phyloP scores from a whole-genome alignment of 1,284 basidiomycete genomes.

The Mycena sp. region DNA sequence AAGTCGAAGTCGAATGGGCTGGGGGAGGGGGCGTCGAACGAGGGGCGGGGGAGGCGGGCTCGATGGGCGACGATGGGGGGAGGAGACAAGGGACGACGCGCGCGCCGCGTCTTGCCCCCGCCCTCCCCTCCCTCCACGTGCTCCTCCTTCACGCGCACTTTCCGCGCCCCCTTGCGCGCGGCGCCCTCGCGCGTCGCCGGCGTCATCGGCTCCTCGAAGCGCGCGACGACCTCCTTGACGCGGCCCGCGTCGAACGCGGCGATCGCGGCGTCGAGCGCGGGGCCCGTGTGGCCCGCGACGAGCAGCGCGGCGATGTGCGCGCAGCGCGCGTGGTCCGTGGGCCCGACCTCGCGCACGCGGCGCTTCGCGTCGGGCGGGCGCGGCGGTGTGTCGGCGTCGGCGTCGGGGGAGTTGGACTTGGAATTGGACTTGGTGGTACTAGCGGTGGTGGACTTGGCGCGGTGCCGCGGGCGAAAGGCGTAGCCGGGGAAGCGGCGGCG shows the following conservation, averaged over 20 bases:
- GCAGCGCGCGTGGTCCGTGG: constrained; percentile 16
- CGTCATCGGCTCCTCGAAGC: constrained; percentile 6
- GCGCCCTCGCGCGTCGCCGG: not conserved
- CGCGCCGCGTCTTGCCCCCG: not conserved
- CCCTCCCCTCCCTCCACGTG: not conserved
- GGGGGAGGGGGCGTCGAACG: no score
- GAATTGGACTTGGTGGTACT: no score
- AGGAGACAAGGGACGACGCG: not conserved
- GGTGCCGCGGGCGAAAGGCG: constrained; percentile 16
- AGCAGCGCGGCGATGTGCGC: constrained; percentile 25
- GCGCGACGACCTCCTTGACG: constrained; percentile 1
- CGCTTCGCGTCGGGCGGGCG: not conserved
- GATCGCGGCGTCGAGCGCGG: constrained; percentile 3
- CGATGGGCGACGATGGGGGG: no score
- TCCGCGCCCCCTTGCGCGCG: not conserved
- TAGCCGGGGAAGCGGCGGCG: constrained; percentile 20
- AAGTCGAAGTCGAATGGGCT: no score
- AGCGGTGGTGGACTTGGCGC: no score
- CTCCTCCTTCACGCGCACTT: not conserved
- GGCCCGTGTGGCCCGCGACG: constrained; percentile 3
- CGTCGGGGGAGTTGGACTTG: not conserved
- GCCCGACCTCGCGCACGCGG: constrained; percentile 5
- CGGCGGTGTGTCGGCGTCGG: not conserved
- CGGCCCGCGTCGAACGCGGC: not conserved
- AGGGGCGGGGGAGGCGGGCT: no score